A percentile compares a stretch with the other conserved stretches of the same genome.
Conservation (phyloP, 345 rosid genomes). For the Nephelium lappaceum region DNA sequence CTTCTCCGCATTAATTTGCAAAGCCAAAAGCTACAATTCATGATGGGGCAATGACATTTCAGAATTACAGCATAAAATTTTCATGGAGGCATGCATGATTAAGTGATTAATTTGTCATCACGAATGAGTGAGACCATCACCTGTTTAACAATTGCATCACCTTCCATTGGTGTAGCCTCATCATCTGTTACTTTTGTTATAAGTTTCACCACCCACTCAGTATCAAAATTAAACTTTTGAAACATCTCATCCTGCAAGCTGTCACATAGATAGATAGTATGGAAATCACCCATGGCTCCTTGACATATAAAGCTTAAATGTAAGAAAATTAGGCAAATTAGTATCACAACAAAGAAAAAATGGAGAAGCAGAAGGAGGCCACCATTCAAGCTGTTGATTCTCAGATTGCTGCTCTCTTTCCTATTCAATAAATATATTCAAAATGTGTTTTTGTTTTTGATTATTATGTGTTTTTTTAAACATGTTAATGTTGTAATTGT, state of each 20-base stretch:
- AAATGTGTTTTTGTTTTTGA: no score
- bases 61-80: neutral
- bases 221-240: slow-evolving; percentile 91
- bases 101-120: slow-evolving; percentile 17
- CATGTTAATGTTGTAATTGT: no score
- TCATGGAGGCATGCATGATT: neutral
- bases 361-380: neutral
- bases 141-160: slow-evolving; percentile 84
- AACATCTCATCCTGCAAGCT: slow-evolving; percentile 99
- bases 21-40: slow-evolving; percentile 66
- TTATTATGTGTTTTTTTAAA: no score
- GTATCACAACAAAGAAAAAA: neutral
- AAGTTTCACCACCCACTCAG: slow-evolving; percentile 90
- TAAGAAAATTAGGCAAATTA: neutral
- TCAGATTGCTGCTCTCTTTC: no score
- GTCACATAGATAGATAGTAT: slow-evolving; percentile 21
- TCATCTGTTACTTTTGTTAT: slow-evolving; percentile 81
- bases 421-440: no score
- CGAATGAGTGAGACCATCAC: slow-evolving; percentile 36
- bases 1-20: slow-evolving; percentile 94
- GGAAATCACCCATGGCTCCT: slow-evolving; percentile 14
- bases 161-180: slow-evolving; percentile 90
- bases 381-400: no score
- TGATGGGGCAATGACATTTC: slow-evolving; percentile 1
- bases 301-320: neutral